Base-by-base conservation (phyloP, 768 basidiomycete species). In the Tylopilus sp. region DNA sequence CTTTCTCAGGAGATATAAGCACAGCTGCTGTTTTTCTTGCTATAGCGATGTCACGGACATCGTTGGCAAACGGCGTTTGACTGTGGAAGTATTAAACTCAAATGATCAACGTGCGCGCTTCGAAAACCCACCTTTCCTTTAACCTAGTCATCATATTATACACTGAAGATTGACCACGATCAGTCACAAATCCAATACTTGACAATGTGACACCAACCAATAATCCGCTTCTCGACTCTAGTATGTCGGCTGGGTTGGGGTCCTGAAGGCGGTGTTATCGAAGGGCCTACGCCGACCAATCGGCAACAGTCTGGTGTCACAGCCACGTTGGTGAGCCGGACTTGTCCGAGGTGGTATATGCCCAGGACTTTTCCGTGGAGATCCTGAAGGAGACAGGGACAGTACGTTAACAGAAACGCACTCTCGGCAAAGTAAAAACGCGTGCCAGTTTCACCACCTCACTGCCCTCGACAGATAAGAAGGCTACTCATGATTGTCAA, bases 1-100 rank as follows among this genome's bases (percentile, higher is more conserved):
- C 65, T 46, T 57, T 67, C 56, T 67, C 65, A 46, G 65, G 65
- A 23, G 69, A 64, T 50, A 81, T 71, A 36, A 80, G 59, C 15
- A 77, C 77, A 21, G 73, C 66, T 17, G 72, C 58, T 23, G 74
- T 75, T 54, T 73, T 71, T 43, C 71, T 69, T 31, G 80, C 71
- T 22, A 81, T 65, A 3, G 75, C 68, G 40, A 80, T 73, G 48
- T 81, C 77, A 13, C 80, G 78, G 47, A 81, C 74, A 52, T 81
- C 78, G 49, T 80, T 76, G 3, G 80, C 65, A 22, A 81, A 76
- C 10, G 79, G 79, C 17, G 78, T 78, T 61, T 79, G 80, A 45
- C 79, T 81, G 30, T 41, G 26, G 18, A 52, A 39, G 42, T 39
- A 48, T 68, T 51, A 61, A 58, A 33, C 20, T 17, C 20, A 36